Percentiles rank a stretch among this genome's conserved stretches.
Conservation (phyloP, 495 filamentous ascomycete species). For the Choiromyces venosus region DNA sequence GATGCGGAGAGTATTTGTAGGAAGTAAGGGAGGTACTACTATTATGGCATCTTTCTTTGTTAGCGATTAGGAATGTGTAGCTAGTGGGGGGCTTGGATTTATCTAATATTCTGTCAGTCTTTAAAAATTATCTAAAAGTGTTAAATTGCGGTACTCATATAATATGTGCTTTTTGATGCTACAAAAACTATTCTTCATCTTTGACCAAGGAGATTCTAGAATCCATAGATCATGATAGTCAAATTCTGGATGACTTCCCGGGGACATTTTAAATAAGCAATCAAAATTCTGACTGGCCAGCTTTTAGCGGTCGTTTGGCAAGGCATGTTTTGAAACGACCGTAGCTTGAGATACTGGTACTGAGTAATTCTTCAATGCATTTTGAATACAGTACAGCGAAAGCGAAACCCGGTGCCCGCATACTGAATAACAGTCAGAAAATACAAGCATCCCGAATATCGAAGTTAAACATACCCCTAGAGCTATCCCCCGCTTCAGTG, state of each 20-base stretch:
- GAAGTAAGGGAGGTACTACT: neutral
- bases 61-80: neutral
- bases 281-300: neutral
- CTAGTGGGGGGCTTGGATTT: neutral
- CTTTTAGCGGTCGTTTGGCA: too few relatives aligned
- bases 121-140: neutral
- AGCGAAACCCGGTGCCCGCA: too few relatives aligned
- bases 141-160: neutral
- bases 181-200: neutral
- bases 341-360: too few relatives aligned
- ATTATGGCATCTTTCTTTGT: neutral
- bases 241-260: neutral
- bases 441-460: too few relatives aligned
- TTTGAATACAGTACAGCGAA: too few relatives aligned
- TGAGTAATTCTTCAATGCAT: too few relatives aligned
- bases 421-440: too few relatives aligned
- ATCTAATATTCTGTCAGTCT: neutral
- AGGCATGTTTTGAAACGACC: too few relatives aligned
- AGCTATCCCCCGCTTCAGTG: too few relatives aligned
- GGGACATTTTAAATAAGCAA: neutral
- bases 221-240: neutral
- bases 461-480: too few relatives aligned
- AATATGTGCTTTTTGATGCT: neutral
- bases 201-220: neutral
- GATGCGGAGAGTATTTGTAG: constrained; percentile 31